Base-by-base conservation (phyloP, 2,329 filamentous ascomycete genomes). In the Coniella vitis region DNA sequence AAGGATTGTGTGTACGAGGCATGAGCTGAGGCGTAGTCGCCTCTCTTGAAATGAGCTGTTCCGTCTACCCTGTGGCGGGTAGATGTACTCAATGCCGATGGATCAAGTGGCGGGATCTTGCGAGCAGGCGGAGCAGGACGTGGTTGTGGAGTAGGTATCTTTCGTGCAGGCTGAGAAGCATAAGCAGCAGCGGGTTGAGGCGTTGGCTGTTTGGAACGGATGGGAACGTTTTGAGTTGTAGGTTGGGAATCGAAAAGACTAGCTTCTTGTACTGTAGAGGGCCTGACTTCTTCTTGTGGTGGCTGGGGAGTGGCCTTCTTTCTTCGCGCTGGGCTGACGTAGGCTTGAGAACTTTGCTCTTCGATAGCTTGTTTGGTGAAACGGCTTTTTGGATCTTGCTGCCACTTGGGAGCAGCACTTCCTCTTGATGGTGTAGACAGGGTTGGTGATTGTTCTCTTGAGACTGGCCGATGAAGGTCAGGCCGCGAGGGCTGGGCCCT, bases 41-140 rank as follows among this genome's bases (percentile, higher is more conserved):
- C 93, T 32, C 88, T 82, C 67, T 96, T 97, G 70, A 95, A 97
- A 56, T 94, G 87, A 46, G 86, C 84, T 9, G 90, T 88, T 16
- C 91, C 93, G 55, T 84, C 83, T 41, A 84, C 75, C 13, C 93
- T 86, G 59, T 93, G 81, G 40, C 80, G 76, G n/a, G 85, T 84
- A 9, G 89, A 95, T 4, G 80, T 80, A 55, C 84, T 78, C 16
- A 96, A 73, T 1, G 84, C 83, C 7, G 81, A 76, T 1, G 83
- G 69, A 4, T 87, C 83, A 12, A 94, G 71, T 1, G 75, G 62
- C 2, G 91, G 90, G 31, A 87, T 72, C 32, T 75, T 73, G 13
- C 84, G 76, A 37, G 51, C 37, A 29, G 78, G 74, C 31, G 45
- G 34, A 35, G 73, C 65, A 29, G 78, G 73, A 9, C 69, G 71